Conservation (phyloP, 371 early-diverging fungal genomes). For the Coemansia sp. region DNA sequence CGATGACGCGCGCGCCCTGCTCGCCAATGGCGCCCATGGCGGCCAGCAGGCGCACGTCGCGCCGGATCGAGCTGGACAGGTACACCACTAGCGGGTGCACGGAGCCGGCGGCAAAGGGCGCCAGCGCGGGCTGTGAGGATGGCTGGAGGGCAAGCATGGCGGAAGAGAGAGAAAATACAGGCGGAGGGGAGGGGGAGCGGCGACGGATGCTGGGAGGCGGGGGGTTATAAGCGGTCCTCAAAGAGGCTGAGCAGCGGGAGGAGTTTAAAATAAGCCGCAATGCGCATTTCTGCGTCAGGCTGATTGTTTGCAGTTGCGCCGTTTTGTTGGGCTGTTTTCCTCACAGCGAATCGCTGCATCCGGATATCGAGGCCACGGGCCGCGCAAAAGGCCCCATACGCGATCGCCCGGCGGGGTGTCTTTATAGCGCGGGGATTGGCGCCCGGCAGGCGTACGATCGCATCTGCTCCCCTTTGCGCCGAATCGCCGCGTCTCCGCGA, state of each 20-base stretch:
- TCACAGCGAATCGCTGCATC: slow-evolving; percentile 7
- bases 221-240: slow-evolving; percentile 22
- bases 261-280: slow-evolving; percentile 17
- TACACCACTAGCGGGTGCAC: slow-evolving; percentile 33
- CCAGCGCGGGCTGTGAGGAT: slow-evolving; percentile 17
- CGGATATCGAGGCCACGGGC: not conserved
- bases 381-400: slow-evolving; percentile 4
- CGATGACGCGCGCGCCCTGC: slow-evolving; percentile 25
- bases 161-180: slow-evolving; percentile 2
- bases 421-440: too few relatives aligned
- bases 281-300: slow-evolving; percentile 19
- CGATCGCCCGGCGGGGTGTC: slow-evolving; percentile 1
- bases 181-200: not conserved
- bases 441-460: slow-evolving; percentile 1
- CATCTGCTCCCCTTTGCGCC: not conserved
- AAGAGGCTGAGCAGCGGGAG: slow-evolving; percentile 36
- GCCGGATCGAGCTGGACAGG: slow-evolving; percentile 41
- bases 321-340: slow-evolving; percentile 3
- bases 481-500: not conserved
- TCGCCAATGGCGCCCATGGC: slow-evolving; percentile 47
- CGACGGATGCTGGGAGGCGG: not conserved
- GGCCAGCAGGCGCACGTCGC: slow-evolving; percentile 46
- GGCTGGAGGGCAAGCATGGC: slow-evolving; percentile 35
- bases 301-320: slow-evolving; percentile 7
- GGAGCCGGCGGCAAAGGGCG: slow-evolving; percentile 7